Evolutionary conservation across 345 rosid genomes (phyloP).

Genomic region (Citropsis articulata): DNA sequence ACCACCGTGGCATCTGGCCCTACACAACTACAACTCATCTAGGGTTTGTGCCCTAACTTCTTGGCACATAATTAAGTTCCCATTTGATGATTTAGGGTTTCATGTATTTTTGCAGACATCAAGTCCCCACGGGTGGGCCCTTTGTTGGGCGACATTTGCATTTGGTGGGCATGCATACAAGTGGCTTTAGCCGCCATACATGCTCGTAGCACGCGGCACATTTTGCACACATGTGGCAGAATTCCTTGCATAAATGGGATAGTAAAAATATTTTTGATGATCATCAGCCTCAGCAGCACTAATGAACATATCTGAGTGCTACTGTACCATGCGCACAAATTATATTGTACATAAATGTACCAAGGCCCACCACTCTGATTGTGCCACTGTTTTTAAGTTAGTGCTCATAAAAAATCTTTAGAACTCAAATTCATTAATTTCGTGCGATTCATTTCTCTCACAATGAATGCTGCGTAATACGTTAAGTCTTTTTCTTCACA

Average conservation of each 20-base stretch:
- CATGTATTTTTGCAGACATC: slow-evolving; percentile 27
- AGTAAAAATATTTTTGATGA: neutral
- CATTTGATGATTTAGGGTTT: slow-evolving; percentile 22
- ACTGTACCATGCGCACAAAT: slow-evolving; percentile 84
- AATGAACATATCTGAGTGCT: slow-evolving; percentile 47
- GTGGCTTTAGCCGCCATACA: slow-evolving; percentile 63
- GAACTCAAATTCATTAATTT: slow-evolving; percentile 10
- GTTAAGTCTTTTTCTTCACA: slow-evolving; percentile 5
- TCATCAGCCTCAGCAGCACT: slow-evolving; percentile 5
- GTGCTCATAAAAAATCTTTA: slow-evolving; percentile 22
- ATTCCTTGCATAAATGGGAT: neutral
- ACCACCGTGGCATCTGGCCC: slow-evolving; percentile 43
- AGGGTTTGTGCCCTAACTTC: slow-evolving; percentile 45
- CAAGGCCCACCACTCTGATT: slow-evolving; percentile 37
- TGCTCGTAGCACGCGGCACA: slow-evolving; percentile 57
- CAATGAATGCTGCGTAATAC: slow-evolving; percentile 1
- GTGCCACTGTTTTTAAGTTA: slow-evolving; percentile 21
- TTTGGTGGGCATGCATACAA: slow-evolving; percentile 24
- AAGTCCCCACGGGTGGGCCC: slow-evolving; percentile 40
- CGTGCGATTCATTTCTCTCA: slow-evolving; percentile 20
- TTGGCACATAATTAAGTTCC: slow-evolving; percentile 35
- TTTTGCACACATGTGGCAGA: slow-evolving; percentile 38
- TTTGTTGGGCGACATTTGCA: slow-evolving; percentile 28
- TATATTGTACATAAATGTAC: slow-evolving; percentile 18
- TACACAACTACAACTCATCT: slow-evolving; percentile 44